Percentiles rank a stretch among this genome's conserved stretches.
phyloP scores from a whole-genome alignment of 345 rosid species.

The Aquilaria yunnanensis region DNA sequence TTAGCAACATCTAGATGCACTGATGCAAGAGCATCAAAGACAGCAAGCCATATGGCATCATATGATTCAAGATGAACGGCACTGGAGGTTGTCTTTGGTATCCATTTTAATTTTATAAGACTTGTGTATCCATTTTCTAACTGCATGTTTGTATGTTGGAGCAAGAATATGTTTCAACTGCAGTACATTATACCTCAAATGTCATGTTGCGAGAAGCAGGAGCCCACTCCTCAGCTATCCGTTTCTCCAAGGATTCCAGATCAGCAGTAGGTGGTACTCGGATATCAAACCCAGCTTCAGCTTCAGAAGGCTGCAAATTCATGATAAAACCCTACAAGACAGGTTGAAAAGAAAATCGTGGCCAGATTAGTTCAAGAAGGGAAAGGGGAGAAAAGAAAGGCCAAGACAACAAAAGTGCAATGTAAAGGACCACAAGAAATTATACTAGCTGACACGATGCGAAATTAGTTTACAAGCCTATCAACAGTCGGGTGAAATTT shows the following conservation, averaged over 20 bases:
- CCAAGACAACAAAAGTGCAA: neutral
- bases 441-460: neutral
- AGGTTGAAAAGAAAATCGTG: constrained; percentile 10
- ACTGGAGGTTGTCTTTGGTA: too few relatives aligned
- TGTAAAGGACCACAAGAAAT: too few relatives aligned
- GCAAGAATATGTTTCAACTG: too few relatives aligned
- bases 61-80: too few relatives aligned
- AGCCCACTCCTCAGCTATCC: constrained; percentile 96
- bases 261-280: constrained; percentile 76
- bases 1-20: too few relatives aligned
- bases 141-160: too few relatives aligned
- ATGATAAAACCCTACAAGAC: constrained; percentile 75
- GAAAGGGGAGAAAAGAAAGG: too few relatives aligned
- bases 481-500: too few relatives aligned
- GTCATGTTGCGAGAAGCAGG: constrained; percentile 89
- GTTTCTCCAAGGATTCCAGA: constrained; percentile 66
- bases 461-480: neutral
- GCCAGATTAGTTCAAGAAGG: neutral
- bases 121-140: too few relatives aligned
- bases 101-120: too few relatives aligned
- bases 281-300: constrained; percentile 94
- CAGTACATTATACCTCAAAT: constrained; percentile 44
- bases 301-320: constrained; percentile 98
- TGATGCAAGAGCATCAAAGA: too few relatives aligned
- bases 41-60: too few relatives aligned